Evolutionary conservation across 208 protist genomes (phyloP), one percentile per base, ranked within the genome.

Genomic region (Trypanosoma cruzi): DNA sequence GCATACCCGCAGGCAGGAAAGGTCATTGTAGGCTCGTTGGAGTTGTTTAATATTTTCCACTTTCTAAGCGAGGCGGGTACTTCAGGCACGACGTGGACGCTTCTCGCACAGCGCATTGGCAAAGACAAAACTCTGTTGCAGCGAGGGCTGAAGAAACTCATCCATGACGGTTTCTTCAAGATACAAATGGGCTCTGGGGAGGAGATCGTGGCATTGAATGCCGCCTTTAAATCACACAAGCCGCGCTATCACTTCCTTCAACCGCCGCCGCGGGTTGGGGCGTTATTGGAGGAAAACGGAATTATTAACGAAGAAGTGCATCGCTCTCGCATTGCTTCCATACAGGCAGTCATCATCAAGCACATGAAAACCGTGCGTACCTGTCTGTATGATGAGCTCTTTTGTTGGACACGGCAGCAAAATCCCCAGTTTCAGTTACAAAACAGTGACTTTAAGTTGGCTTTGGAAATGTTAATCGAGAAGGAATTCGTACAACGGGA

Each of bases 401-500:
- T 73, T 59, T 52, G 50, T 2, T 57, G 50, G 10, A 80, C 80
- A 31, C 67, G 74, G 10, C 64, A 83, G 55, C 73, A 77, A 36
- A 56, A 78, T 50, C 26, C 53, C 8, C 64, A 68, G 22, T 86
- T 82, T 62, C 64, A 77, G 20, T 52, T 87, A 11, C 68, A 70
- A 28, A 28, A 24, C n/a, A 64, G 50, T 31, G 55, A 79, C 37
- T 82, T 89, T 59, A 93, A 93, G 70, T 46, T 64, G 40, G 73
- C 71, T n/a, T 72, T 93, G 32, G 80, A 88, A 50, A 48, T 49
- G 3, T 64, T 90, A 7, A 86, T 93, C 54, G 75, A 81, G 14
- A 78, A 86, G 46, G 71, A 80, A 28, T 85, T 74, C 63, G 56
- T 93, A 48, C 71, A 68, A 55, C 73, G 86, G 8, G 76, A 67